Conservation (phyloP, 805 yeast genomes). For the Saitoella complicata region DNA sequence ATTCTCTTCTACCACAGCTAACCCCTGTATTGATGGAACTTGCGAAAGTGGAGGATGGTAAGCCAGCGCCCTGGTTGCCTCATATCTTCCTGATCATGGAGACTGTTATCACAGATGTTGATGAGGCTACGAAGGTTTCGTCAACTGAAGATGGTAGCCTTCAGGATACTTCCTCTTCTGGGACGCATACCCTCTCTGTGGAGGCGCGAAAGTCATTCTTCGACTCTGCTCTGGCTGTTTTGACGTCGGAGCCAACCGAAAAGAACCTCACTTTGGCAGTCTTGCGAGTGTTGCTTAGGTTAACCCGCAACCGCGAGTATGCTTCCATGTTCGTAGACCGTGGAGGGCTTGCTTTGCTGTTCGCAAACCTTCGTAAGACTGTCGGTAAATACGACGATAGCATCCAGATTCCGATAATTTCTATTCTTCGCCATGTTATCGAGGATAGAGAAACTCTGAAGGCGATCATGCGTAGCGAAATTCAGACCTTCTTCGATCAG, state of each 20-base stretch:
- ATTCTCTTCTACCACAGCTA: no score
- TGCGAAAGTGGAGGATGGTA: conserved; percentile 4
- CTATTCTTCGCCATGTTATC: conserved; percentile 50
- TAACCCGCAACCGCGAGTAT: conserved; percentile 29
- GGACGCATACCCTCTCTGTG: conserved; percentile 13
- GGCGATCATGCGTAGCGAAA: conserved; percentile 34
- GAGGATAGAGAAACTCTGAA: conserved; percentile 39
- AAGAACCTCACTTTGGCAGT: conserved; percentile 36
- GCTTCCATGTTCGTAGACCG: conserved; percentile 31
- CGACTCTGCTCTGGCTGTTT: conserved; percentile 26
- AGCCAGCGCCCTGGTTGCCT: conserved; percentile 34
- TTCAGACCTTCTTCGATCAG: conserved; percentile 27
- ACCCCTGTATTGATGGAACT: conserved; percentile 2
- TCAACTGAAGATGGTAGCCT: conserved; percentile 9
- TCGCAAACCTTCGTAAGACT: conserved; percentile 27
- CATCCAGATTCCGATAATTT: conserved; percentile 33
- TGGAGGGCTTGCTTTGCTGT: conserved; percentile 31
- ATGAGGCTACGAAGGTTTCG: conserved; percentile 25
- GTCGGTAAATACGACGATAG: conserved; percentile 22
- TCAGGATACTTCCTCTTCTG: conserved; percentile 3
- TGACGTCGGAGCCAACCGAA: conserved; percentile 23
- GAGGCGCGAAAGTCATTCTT: conserved; percentile 24
- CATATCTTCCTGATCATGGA: conserved; percentile 41
- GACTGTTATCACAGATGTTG: conserved; percentile 36
- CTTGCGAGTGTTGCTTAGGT: conserved; percentile 39